Evolutionary conservation across 2,329 filamentous ascomycete genomes (phyloP).

Genomic region (Ophiostoma novo-ulmi): DNA sequence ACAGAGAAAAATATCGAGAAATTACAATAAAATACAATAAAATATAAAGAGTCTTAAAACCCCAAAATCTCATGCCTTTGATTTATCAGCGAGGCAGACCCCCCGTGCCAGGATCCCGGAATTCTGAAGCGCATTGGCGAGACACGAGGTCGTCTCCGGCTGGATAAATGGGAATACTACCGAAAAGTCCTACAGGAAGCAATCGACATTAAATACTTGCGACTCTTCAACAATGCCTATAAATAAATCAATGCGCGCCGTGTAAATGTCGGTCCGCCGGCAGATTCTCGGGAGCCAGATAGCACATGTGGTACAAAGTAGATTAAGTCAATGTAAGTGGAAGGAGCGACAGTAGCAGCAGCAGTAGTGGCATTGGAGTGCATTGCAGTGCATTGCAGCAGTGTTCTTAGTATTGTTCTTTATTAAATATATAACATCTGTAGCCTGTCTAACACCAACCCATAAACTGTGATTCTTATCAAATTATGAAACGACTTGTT

Average conservation of each 20-base stretch:
- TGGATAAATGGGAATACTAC: conserved; percentile 5
- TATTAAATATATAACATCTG: neutral
- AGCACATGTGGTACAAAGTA: neutral
- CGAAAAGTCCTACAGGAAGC: neutral
- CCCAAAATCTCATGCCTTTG: no score
- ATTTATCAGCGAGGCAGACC: no score
- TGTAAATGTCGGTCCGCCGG: conserved; percentile 1
- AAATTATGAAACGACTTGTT: neutral
- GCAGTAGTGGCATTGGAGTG: neutral
- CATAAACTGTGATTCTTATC: neutral
- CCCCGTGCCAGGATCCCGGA: neutral
- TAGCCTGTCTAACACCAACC: neutral
- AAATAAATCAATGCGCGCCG: neutral
- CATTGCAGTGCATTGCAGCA: neutral
- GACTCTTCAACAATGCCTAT: neutral
- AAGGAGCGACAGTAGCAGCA: neutral
- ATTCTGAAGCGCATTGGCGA: neutral
- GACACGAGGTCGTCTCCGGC: neutral
- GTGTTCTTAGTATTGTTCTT: neutral
- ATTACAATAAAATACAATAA: no score
- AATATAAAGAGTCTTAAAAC: no score
- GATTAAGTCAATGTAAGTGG: neutral
- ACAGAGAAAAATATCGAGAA: neutral
- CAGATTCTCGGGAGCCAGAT: conserved; percentile 8
- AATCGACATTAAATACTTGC: no score